Percentiles rank a stretch among this genome's conserved stretches.
Conservation (phyloP, 2,329 filamentous ascomycete genomes). For the Fusarium sp. region DNA sequence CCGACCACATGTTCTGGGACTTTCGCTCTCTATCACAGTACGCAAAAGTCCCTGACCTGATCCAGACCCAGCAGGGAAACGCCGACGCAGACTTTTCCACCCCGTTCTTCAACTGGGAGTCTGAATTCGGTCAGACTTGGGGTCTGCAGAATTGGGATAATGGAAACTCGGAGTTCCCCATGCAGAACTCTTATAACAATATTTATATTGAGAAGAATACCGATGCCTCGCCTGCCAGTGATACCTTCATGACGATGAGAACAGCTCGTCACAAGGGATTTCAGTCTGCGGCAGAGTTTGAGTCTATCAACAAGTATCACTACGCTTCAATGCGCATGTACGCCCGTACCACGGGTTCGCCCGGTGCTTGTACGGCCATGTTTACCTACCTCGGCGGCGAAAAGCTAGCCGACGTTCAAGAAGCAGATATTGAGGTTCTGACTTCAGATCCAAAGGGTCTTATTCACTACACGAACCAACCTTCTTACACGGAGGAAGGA, state of each 20-base stretch:
- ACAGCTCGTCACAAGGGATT: slow-evolving; percentile 57
- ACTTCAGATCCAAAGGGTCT: slow-evolving; percentile 56
- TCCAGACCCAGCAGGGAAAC: slow-evolving; percentile 47
- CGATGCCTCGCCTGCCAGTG: slow-evolving; percentile 44
- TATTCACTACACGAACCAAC: slow-evolving; percentile 71
- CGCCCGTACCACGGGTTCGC: slow-evolving; percentile 58
- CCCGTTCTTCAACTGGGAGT: slow-evolving; percentile 50
- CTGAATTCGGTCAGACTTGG: slow-evolving; percentile 52
- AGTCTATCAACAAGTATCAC: slow-evolving; percentile 48
- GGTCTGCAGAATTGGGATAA: slow-evolving; percentile 55
- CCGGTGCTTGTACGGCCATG: slow-evolving; percentile 63
- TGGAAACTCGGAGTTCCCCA: slow-evolving; percentile 48
- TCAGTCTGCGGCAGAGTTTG: slow-evolving; percentile 61
- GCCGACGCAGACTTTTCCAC: slow-evolving; percentile 50
- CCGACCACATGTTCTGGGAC: slow-evolving; percentile 46
- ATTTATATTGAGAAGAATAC: slow-evolving; percentile 59
- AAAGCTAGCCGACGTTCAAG: slow-evolving; percentile 55
- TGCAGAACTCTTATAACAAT: slow-evolving; percentile 55
- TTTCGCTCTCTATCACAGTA: slow-evolving; percentile 47
- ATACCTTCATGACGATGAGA: slow-evolving; percentile 61
- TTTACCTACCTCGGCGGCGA: slow-evolving; percentile 60
- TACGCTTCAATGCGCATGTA: slow-evolving; percentile 58
- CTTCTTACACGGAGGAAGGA: slow-evolving; percentile 59
- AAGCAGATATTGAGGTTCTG: slow-evolving; percentile 64
- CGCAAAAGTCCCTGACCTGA: slow-evolving; percentile 47